Evolutionary conservation across 371 early-diverging fungal species (phyloP).

Genomic region (Rhizopus arrhizus): DNA sequence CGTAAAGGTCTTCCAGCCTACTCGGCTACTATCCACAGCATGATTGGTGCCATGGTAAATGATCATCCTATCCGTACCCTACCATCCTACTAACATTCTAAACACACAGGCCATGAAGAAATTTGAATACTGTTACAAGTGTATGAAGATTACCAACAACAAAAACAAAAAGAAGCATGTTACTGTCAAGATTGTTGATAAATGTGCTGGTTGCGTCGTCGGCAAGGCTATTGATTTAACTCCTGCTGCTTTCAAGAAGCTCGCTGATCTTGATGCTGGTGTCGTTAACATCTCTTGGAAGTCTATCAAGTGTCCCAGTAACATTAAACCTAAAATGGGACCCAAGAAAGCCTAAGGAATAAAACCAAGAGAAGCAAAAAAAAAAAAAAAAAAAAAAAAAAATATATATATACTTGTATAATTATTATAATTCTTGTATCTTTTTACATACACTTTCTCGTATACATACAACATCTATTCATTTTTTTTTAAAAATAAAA

Average conservation of each 20-base stretch:
- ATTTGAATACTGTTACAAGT: conserved; percentile 56
- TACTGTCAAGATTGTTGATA: conserved; percentile 52
- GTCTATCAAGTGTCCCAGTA: conserved; percentile 31
- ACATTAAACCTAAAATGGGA: conserved; percentile 21
- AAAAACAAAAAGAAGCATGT: conserved; percentile 33
- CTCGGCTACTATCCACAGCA: conserved; percentile 39
- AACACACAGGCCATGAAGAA: conserved; percentile 45
- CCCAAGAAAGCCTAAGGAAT: conserved; percentile 22
- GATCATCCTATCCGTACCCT: too few species aligned
- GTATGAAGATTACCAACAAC: conserved; percentile 53
- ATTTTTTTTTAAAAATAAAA: too few species aligned
- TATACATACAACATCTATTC: too few species aligned
- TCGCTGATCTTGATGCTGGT: conserved; percentile 45
- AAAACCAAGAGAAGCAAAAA: neutral
- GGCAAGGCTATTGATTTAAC: conserved; percentile 52
- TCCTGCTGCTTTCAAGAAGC: conserved; percentile 44
- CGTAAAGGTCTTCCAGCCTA: conserved; percentile 47
- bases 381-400: neutral
- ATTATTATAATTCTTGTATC: neutral
- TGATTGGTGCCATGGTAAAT: conserved; percentile 57
- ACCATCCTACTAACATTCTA: neutral
- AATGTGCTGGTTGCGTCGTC: conserved; percentile 51
- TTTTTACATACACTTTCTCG: too few species aligned
- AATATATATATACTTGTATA: neutral
- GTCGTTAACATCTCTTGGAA: conserved; percentile 53